A percentile compares a stretch with the other conserved stretches of the same genome.
phyloP scores from a whole-genome alignment of 768 basidiomycete genomes.

The Megacollybia marginata region DNA sequence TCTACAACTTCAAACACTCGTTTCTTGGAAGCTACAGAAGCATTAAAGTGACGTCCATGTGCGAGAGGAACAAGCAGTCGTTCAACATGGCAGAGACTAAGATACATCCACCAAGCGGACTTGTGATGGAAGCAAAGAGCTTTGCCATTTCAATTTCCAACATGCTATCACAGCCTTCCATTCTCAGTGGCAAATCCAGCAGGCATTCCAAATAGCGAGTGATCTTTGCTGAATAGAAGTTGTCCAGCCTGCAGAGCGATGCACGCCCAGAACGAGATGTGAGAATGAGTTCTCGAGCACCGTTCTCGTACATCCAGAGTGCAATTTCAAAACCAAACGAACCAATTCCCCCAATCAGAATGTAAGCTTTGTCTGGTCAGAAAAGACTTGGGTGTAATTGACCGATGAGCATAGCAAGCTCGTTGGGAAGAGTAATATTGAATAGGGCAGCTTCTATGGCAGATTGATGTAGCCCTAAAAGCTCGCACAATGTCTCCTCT shows the following conservation, averaged over 20 bases:
- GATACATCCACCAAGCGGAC: conserved; percentile 12
- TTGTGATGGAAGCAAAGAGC: background rate
- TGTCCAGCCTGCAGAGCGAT: too few relatives aligned
- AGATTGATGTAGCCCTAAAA: background rate
- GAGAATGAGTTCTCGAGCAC: conserved; percentile 26
- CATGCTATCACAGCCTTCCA: background rate
- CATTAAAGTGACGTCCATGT: conserved; percentile 13
- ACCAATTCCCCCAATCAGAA: too few relatives aligned
- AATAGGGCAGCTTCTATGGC: too few relatives aligned
- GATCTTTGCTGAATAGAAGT: too few relatives aligned
- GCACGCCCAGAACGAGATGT: too few relatives aligned
- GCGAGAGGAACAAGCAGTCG: conserved; percentile 13
- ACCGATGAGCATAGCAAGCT: background rate
- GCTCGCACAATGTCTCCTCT: background rate
- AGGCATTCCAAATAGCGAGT: background rate
- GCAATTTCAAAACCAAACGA: too few relatives aligned
- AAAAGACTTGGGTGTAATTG: background rate
- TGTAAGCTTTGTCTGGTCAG: conserved; percentile 10
- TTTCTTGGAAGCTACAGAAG: conserved; percentile 12
- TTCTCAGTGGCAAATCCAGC: background rate
- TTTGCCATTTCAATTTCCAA: background rate
- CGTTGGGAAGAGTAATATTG: too few relatives aligned
- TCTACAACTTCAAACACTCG: conserved; percentile 12
- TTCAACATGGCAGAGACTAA: conserved; percentile 10
- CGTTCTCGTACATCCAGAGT: too few relatives aligned